A percentile compares a stretch with the other conserved stretches of the same genome.
Conservation (phyloP, 768 basidiomycete species). For the Coprinopsis cinerea region DNA sequence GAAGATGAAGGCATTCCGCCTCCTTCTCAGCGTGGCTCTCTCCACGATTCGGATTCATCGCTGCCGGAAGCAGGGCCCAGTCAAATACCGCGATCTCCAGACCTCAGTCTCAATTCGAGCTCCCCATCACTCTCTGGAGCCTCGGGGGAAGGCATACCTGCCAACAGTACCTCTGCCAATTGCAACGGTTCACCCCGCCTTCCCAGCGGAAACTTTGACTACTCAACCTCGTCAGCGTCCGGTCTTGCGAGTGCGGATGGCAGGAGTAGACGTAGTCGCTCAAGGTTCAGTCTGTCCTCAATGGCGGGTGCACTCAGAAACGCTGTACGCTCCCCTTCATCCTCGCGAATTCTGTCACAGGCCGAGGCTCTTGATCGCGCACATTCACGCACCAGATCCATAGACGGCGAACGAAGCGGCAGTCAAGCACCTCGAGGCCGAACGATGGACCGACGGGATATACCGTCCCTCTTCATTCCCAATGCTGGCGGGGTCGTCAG, state of each 20-base stretch:
- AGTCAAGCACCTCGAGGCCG: constrained; percentile 15
- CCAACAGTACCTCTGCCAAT: too few relatives aligned
- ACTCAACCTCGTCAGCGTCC: constrained; percentile 3
- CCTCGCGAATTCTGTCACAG: constrained; percentile 15
- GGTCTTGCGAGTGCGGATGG: too few relatives aligned
- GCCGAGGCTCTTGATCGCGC: background rate
- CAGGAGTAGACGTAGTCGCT: constrained; percentile 17
- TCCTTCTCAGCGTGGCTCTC: background rate
- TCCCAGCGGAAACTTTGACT: constrained; percentile 2
- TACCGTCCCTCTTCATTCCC: too few relatives aligned
- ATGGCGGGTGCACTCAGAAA: constrained; percentile 45
- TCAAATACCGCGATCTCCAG: background rate
- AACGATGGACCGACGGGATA: constrained; percentile 26
- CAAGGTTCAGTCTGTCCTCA: constrained; percentile 49
- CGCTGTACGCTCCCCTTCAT: constrained; percentile 46
- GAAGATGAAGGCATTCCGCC: constrained; percentile 19
- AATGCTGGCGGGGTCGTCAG: background rate
- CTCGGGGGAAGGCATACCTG: background rate
- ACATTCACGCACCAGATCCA: background rate
- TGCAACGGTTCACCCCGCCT: background rate
- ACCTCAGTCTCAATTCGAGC: background rate
- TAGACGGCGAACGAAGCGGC: background rate
- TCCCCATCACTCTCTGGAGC: too few relatives aligned
- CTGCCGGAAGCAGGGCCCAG: background rate
- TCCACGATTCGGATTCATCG: background rate